Percentiles rank a stretch among this genome's conserved stretches.
These are phyloP conservation scores for Brassica carinata DNA, from an alignment of 345 rosid genomes.

Conservation along the genomic window DNA sequence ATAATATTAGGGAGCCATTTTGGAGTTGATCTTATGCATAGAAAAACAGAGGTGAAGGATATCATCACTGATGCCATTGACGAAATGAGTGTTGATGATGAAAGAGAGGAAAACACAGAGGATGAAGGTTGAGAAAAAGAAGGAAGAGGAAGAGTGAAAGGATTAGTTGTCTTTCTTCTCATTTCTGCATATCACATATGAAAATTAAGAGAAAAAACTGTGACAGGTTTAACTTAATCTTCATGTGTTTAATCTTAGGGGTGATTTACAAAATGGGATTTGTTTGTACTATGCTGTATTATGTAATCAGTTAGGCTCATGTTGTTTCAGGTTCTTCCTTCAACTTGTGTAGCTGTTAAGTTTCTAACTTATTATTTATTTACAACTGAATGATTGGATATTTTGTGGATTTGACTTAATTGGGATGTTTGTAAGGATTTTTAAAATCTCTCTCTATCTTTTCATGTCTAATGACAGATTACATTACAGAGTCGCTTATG, in stretches of 20 bases:
- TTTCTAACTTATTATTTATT: constrained; percentile 11
- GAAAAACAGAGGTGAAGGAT: constrained; percentile 91
- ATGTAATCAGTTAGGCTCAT: constrained; percentile 28
- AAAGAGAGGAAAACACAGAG: constrained; percentile 59
- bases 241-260: background rate
- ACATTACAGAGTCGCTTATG: no score
- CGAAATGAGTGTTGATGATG: constrained; percentile 81
- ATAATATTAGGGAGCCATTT: constrained; percentile 68
- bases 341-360: constrained; percentile 18
- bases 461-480: background rate
- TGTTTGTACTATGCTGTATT: constrained; percentile 21
- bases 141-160: constrained; percentile 32
- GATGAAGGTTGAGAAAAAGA: constrained; percentile 45
- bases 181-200: constrained; percentile 1
- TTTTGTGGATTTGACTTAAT: constrained; percentile 10
- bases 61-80: constrained; percentile 84
- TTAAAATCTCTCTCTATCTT: background rate
- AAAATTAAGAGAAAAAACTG: background rate
- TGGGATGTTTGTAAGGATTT: constrained; percentile 12
- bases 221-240: constrained; percentile 1
- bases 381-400: background rate
- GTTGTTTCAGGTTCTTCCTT: constrained; percentile 18
- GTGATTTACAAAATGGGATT: constrained; percentile 14
- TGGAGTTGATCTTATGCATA: constrained; percentile 72
- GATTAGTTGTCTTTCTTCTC: constrained; percentile 1